These are phyloP conservation scores for Fusarium sp. DNA, from an alignment of 2,329 filamentous ascomycete genomes.

Conservation along the genomic window DNA sequence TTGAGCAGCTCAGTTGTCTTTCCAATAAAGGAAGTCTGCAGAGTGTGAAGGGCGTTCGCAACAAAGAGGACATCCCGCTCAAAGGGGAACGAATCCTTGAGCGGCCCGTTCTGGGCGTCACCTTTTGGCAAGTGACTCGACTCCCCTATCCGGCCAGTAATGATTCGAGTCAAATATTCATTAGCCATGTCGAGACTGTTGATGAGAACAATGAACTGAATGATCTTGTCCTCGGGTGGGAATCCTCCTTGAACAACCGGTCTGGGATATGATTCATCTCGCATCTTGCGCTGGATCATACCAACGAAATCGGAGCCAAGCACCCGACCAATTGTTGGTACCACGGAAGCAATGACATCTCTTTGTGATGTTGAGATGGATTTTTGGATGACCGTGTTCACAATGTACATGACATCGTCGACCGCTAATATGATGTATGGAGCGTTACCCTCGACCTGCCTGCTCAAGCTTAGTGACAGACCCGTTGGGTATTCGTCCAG, in stretches of 20 bases:
- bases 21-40: slow-evolving; percentile 77
- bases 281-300: slow-evolving; percentile 98
- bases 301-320: slow-evolving; percentile 91
- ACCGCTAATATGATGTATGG: slow-evolving; percentile 96
- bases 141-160: slow-evolving; percentile 71
- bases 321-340: slow-evolving; percentile 83
- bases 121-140: slow-evolving; percentile 52
- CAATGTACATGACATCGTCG: slow-evolving; percentile 99
- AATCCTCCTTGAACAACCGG: slow-evolving; percentile 80
- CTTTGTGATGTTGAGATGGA: slow-evolving; percentile 87
- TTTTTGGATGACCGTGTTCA: slow-evolving; percentile 89
- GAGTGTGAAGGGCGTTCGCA: slow-evolving; percentile 71
- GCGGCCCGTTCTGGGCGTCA: slow-evolving; percentile 53
- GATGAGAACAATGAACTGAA: slow-evolving; percentile 90
- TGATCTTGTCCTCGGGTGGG: slow-evolving; percentile 87
- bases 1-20: slow-evolving; percentile 86
- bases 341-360: slow-evolving; percentile 78
- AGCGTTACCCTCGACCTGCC: slow-evolving; percentile 77
- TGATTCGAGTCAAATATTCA: slow-evolving; percentile 90
- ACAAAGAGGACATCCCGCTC: slow-evolving; percentile 79
- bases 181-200: slow-evolving; percentile 95
- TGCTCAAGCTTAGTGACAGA: slow-evolving; percentile 79
- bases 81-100: slow-evolving; percentile 81
- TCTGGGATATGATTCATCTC: slow-evolving; percentile 92
- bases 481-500: slow-evolving; percentile 88